Percentiles rank a stretch among this genome's conserved stretches.
Evolutionary conservation across 139 green algal species (phyloP).

Genomic region (Zygnema cylindricum): DNA sequence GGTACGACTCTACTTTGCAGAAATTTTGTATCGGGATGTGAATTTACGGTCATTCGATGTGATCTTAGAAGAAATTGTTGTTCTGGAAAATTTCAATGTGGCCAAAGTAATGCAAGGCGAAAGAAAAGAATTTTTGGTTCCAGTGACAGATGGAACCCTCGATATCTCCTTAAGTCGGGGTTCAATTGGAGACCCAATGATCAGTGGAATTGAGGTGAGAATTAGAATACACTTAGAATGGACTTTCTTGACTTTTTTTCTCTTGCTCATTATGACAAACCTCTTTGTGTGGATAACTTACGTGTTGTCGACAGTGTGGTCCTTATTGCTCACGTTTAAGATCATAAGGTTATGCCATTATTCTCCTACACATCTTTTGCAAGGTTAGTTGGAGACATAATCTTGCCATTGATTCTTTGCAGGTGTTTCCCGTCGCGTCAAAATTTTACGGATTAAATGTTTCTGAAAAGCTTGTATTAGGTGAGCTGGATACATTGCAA

Average conservation of each 20-base stretch:
- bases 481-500: too few species aligned
- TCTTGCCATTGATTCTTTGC: too few species aligned
- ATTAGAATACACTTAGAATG: not conserved
- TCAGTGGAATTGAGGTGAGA: conserved; percentile 38
- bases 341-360: not conserved
- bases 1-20: conserved; percentile 43
- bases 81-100: not conserved
- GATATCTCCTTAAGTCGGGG: conserved; percentile 36
- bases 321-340: not conserved
- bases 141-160: conserved; percentile 26
- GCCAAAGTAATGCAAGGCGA: not conserved
- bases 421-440: too few species aligned
- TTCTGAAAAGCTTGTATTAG: too few species aligned
- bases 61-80: not conserved
- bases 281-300: not conserved
- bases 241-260: not conserved
- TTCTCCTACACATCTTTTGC: not conserved
- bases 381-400: too few species aligned
- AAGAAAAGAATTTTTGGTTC: conserved; percentile 43
- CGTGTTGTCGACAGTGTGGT: not conserved
- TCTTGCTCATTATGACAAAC: not conserved
- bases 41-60: conserved; percentile 27
- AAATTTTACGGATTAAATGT: too few species aligned
- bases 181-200: conserved; percentile 33
- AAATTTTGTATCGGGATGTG: conserved; percentile 18